Conservation (phyloP, 768 basidiomycete species). For the Pisolithus sp. region DNA sequence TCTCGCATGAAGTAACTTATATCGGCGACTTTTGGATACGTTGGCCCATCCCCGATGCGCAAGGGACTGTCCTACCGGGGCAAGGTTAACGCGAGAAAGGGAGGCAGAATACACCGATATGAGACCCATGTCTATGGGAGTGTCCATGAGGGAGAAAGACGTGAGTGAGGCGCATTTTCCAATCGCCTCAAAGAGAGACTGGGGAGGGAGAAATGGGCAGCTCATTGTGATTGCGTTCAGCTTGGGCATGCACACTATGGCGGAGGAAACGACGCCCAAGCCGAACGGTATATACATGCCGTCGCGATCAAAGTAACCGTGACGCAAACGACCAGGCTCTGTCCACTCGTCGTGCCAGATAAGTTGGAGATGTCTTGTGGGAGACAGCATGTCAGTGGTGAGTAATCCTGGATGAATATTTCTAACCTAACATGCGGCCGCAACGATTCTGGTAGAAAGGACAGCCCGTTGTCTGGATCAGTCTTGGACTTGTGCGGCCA, state of each 20-base stretch:
- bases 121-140: constrained; percentile 30
- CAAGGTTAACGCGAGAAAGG: constrained; percentile 22
- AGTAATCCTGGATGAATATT: not conserved
- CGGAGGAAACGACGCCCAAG: constrained; percentile 19
- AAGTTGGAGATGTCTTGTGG: constrained; percentile 24
- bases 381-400: not conserved
- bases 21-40: constrained; percentile 26
- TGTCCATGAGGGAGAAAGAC: constrained; percentile 26
- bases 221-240: constrained; percentile 22
- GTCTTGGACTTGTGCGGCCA: constrained; percentile 28
- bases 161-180: constrained; percentile 22
- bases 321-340: constrained; percentile 28
- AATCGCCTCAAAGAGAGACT: constrained; percentile 23
- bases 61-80: constrained; percentile 29
- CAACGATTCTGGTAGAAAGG: constrained; percentile 24
- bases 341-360: constrained; percentile 34
- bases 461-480: constrained; percentile 18
- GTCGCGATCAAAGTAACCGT: constrained; percentile 27
- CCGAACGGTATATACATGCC: constrained; percentile 25
- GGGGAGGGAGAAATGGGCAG: constrained; percentile 28
- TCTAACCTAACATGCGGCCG: constrained; percentile 27
- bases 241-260: constrained; percentile 26
- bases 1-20: constrained; percentile 30
- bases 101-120: constrained; percentile 23
- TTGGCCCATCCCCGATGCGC: constrained; percentile 29